Evolutionary conservation across 1,284 basidiomycete genomes (phyloP), one percentile per base, ranked within the genome.

Genomic region (Marasmius fiardii): DNA sequence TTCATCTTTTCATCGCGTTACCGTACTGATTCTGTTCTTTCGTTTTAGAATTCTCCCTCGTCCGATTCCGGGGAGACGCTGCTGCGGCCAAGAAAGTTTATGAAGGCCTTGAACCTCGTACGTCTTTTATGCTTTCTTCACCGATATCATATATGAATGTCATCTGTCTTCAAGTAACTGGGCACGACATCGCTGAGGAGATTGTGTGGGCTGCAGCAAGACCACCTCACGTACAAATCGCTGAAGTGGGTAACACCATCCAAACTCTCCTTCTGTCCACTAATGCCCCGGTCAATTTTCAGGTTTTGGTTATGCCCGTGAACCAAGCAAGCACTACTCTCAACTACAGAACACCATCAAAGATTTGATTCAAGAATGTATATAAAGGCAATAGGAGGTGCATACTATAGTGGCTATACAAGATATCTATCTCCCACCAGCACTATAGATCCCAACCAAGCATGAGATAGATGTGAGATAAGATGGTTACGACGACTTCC

Each of bases 181-280:
- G 88, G 8, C 78, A 87, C 57, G 93, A 96, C 67, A 89, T 96
- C 53, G 96, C 96, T 1, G 95, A 99, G 71, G 94, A 99, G 72
- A 96, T 99, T 65, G 94, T 98, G 11, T 99, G 94, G 94, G 86
- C 88, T 18, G 94, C 95, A 18, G 80, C 88, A 12, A 86, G 95
- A 31, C 92, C 92, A 20, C 78, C 89, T 26, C 92, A 94, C 65
- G 90, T 95, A 51, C 92, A 95, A 67, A 78, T 95, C 48, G 93
- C 92, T 1, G 88, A 93, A 33, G 47, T 49, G 18, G 10, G 26
- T 18, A 31, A n/a, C 16, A 10, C 3, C 20, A 24, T 45, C 44
- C 14, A 24, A 16, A 45, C 6, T 16, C n/a, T 24, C 26, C 23
- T 20, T 45, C 44, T 23, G n/a, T 18, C 23, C 23, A 16, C 23